Evolutionary conservation across 2,329 filamentous ascomycete species (phyloP).

Genomic region (Fusarium beomiforme): DNA sequence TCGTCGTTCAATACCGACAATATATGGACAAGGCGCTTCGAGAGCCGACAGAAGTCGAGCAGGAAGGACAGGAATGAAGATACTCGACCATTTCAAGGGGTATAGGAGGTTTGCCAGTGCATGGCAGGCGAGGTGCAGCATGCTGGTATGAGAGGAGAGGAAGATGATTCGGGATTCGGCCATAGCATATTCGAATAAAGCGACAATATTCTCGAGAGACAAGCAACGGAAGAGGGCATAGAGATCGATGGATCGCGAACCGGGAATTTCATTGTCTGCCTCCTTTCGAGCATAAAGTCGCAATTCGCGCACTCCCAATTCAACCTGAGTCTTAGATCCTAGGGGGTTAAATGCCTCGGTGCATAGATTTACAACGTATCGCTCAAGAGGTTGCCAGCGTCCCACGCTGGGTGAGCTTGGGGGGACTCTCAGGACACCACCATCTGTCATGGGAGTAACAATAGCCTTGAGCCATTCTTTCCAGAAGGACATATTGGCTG

Average conservation of each 20-base stretch:
- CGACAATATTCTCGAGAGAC: conserved; percentile 90
- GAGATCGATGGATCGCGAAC: conserved; percentile 88
- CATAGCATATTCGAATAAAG: conserved; percentile 91
- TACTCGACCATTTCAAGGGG: conserved; percentile 90
- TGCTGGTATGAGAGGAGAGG: conserved; percentile 92
- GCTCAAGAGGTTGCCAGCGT: conserved; percentile 94
- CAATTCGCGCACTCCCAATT: conserved; percentile 88
- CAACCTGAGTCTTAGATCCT: conserved; percentile 94
- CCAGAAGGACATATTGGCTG: conserved; percentile 89
- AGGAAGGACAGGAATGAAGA: conserved; percentile 92
- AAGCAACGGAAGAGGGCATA: conserved; percentile 92
- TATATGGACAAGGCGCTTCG: conserved; percentile 95
- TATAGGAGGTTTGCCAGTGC: conserved; percentile 89
- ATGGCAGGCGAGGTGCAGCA: conserved; percentile 92
- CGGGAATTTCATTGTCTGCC: conserved; percentile 90
- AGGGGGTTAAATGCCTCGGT: conserved; percentile 93
- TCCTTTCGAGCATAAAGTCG: conserved; percentile 94
- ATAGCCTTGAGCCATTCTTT: conserved; percentile 97
- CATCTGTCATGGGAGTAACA: conserved; percentile 95
- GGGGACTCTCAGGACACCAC: conserved; percentile 82
- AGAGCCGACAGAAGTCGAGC: conserved; percentile 88
- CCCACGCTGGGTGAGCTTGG: conserved; percentile 90
- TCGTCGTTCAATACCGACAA: conserved; percentile 92
- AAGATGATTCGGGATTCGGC: conserved; percentile 96
- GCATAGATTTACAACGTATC: conserved; percentile 96